Conservation (phyloP, 2,329 filamentous ascomycete species). For the Periglandula ipomoeae region DNA sequence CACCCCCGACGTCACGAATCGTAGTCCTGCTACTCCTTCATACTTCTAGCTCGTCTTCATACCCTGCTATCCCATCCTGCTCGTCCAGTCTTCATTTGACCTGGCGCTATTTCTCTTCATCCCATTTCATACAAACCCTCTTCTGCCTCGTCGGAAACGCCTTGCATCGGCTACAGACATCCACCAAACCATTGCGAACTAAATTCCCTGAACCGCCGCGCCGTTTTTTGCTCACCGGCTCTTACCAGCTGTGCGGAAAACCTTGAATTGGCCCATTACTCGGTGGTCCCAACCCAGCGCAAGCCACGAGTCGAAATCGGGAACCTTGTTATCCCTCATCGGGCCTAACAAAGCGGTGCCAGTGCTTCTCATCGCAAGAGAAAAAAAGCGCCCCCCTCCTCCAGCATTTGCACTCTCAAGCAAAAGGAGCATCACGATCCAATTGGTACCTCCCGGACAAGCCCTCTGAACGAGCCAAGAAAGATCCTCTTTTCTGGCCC, state of each 20-base stretch:
- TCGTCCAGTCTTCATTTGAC: background rate
- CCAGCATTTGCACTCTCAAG: too few relatives aligned
- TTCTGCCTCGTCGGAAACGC: background rate
- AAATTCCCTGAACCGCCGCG: too few relatives aligned
- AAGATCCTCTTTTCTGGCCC: background rate
- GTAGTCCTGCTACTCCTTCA: background rate
- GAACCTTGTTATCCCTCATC: background rate
- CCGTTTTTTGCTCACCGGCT: too few relatives aligned
- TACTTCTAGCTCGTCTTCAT: background rate
- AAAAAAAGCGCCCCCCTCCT: background rate
- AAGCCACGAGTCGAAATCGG: background rate
- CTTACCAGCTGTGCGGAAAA: too few relatives aligned
- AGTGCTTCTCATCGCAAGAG: too few relatives aligned
- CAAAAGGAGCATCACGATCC: too few relatives aligned
- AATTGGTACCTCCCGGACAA: too few relatives aligned
- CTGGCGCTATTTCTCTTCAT: background rate
- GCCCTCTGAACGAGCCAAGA: too few relatives aligned
- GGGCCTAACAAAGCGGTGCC: too few relatives aligned
- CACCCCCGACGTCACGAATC: background rate
- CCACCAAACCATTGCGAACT: too few relatives aligned
- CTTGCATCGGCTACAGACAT: background rate
- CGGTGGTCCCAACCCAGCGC: background rate
- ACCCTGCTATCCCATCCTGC: background rate
- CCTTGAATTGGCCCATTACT: too few relatives aligned
- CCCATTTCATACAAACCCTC: background rate